Evolutionary conservation across 768 basidiomycete genomes (phyloP).

Genomic region (Kwoniella sp.): DNA sequence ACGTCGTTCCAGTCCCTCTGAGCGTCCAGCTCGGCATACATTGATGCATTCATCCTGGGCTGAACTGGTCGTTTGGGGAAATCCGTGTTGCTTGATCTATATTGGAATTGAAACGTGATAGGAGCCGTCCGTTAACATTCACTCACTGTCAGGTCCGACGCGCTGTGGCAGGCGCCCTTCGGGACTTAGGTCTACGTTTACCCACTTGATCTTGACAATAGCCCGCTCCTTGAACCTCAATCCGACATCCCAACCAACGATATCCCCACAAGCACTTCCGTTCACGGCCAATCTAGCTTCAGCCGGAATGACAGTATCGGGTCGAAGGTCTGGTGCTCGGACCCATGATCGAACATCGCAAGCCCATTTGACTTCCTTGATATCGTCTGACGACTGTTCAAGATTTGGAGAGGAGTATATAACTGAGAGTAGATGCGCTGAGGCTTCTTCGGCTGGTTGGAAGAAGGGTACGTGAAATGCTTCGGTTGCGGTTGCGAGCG

Average conservation of each 20-base stretch:
- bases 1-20: constrained; percentile 23
- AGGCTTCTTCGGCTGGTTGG: neutral
- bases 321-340: constrained; percentile 34
- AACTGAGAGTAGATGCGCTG: neutral
- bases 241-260: constrained; percentile 35
- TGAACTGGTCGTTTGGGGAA: constrained; percentile 27
- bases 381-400: neutral
- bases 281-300: constrained; percentile 33
- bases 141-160: too few relatives aligned
- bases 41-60: constrained; percentile 5
- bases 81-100: constrained; percentile 12
- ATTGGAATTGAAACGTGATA: neutral
- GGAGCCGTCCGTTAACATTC: too few relatives aligned
- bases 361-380: constrained; percentile 13
- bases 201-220: constrained; percentile 36
- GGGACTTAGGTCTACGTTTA: too few relatives aligned
- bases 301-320: constrained; percentile 16
- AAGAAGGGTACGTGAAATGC: neutral
- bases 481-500: neutral
- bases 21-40: neutral
- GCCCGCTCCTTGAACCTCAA: constrained; percentile 40
- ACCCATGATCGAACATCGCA: constrained; percentile 37
- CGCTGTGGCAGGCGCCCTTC: too few relatives aligned
- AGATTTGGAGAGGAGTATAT: neutral
- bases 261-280: constrained; percentile 31